These are phyloP conservation scores for Microcos paniculata DNA, from an alignment of 345 rosid genomes.

Conservation along the genomic window DNA sequence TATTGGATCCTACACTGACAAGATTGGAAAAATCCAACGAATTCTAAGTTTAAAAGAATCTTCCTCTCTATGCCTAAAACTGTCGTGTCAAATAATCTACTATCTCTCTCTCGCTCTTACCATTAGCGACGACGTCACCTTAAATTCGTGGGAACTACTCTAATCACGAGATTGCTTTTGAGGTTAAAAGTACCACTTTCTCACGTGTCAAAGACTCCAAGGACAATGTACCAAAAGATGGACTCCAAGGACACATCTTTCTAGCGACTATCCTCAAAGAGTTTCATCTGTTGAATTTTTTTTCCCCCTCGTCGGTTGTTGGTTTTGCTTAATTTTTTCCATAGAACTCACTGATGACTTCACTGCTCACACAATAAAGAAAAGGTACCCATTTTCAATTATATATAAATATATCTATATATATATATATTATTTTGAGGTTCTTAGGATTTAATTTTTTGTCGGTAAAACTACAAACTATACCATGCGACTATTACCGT, in stretches of 20 bases:
- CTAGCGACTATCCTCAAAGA: neutral
- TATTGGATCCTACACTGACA: neutral
- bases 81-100: neutral
- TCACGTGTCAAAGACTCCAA: neutral
- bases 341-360: neutral
- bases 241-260: neutral
- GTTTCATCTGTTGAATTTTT: neutral
- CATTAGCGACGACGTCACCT: neutral
- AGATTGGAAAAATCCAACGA: neutral
- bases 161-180: neutral
- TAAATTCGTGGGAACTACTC: neutral
- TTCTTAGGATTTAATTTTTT: too few species aligned
- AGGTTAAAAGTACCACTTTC: too few species aligned
- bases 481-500: too few species aligned
- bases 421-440: neutral
- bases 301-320: neutral
- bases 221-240: too few species aligned
- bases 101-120: neutral
- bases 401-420: too few species aligned
- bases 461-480: too few species aligned
- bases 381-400: too few species aligned
- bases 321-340: neutral
- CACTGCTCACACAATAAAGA: too few species aligned
- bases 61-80: neutral
- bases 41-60: neutral